Evolutionary conservation across 257 asterid genomes (phyloP), one percentile per base, ranked within the genome.

Genomic region (Scutellaria galericulata): DNA sequence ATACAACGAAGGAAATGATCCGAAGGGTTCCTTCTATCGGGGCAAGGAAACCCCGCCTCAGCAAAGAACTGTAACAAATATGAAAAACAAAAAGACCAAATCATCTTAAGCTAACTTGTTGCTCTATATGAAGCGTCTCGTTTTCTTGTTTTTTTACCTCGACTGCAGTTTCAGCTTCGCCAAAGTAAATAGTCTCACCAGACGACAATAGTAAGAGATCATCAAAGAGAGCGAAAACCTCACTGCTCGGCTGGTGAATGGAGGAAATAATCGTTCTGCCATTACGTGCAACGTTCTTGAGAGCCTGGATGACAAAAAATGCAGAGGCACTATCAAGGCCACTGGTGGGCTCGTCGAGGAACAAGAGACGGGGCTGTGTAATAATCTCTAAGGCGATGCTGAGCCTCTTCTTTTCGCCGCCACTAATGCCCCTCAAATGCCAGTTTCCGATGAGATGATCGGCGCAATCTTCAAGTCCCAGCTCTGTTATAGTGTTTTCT

Each of bases 161-260:
- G 0, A 84, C 54, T 0, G 96, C 96, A 60, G 61, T 57, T 39
- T 79, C 75, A 66, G 96, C 96, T 62, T 89, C 91, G 14, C 97
- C 97, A 65, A 91, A 88, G 80, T 85, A 93, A 20, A 93, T 64
- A 0, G 95, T 79, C 50, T 93, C 86, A 0, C 96, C 98, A 1
- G 80, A 72, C 10, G 98, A 93, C 7, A 91, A 85, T 63, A 93
- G 80, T 9, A 86, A 72, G 55, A 91, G 97, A 35, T 93, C 91
- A 65, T 93, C 96, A 54, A 93, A 91, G 35, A 91, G 83, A 8
- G 97, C 83, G 35, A 91, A 93, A n/a, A 91, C 97, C 78, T 91
- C 97, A 40, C 96, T 83, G 81, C 98, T 93, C 0, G 98, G 98
- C 88, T 93, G 98, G 64, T 93, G 98, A 71, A 93, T 86, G 5